Evolutionary conservation across 306 rosid genomes (phyloP), one percentile per base, ranked within the genome.

Genomic region (Quercus suber): DNA sequence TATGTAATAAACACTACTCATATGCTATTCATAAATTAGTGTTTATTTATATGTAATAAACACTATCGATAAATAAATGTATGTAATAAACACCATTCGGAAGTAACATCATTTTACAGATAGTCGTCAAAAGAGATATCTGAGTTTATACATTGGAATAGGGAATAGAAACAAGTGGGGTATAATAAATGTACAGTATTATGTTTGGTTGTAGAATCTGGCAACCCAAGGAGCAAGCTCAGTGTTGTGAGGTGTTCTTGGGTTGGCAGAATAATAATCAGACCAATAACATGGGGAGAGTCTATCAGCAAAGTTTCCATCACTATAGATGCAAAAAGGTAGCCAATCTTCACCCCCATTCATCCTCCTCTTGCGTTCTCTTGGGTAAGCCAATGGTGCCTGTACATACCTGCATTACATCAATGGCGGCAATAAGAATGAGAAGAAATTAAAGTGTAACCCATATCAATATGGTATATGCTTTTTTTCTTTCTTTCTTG

Each of bases 191-290:
- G 55, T 5, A n/a, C 6, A 1, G 65, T 75, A 12, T 73, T 78
- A 60, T 41, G 64, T 82, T 79, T 74, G 76, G 79, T 78, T 87
- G 83, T 94, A 92, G 81, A 90, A 92, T 82, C 83, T 86, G 64
- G 98, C 87, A 12, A 92, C 97, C 98, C 98, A 94, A 60, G 96
- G 97, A 80, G 98, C 95, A 80, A 93, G 97, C 55, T 87, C n/a
- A 43, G 97, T 93, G 41, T 79, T 71, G 55, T 85, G 85, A 23
- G 98, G 95, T 64, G 86, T 82, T 78, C 98, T 87, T 14, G 89
- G 88, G 75, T 89, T 87, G 83, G 80, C 76, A 67, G 93, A 87
- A 65, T 90, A 93, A 80, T 91, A 86, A 80, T 93, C 95, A 37
- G 91, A 90, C 98, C 97, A 93, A 84, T 45, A 90, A 85, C 97